Conservation (phyloP, 129 eudicot genomes). For the Flaveria brownii region DNA sequence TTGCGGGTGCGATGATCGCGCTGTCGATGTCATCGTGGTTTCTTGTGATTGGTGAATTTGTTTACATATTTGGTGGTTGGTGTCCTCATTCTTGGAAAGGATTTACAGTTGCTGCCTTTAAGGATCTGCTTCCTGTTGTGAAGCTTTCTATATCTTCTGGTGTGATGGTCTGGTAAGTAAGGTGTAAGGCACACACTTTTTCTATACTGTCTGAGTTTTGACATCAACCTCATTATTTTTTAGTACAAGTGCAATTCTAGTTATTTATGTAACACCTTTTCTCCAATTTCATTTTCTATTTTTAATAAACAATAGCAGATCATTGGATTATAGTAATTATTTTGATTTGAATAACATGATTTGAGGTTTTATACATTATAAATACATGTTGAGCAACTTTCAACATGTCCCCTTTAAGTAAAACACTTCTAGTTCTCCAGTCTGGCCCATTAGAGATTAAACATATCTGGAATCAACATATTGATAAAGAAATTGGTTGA, state of each 20-base stretch:
- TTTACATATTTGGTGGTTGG: conserved; percentile 76
- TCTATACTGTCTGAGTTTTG: neutral
- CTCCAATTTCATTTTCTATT: neutral
- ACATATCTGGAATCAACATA: neutral
- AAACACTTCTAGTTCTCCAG: neutral
- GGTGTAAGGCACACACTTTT: conserved; percentile 10
- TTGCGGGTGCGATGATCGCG: conserved; percentile 68
- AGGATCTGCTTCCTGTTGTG: conserved; percentile 66
- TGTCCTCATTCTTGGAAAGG: conserved; percentile 74
- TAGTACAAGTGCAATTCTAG: neutral
- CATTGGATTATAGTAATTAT: neutral
- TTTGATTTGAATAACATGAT: neutral
- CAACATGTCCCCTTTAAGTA: neutral
- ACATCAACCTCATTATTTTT: neutral
- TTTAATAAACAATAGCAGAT: neutral
- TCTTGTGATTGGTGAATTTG: conserved; percentile 56
- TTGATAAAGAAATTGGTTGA: neutral
- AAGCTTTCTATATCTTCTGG: conserved; percentile 88
- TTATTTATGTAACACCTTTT: neutral
- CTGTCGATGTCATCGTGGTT: conserved; percentile 58
- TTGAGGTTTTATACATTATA: neutral
- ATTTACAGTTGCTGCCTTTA: conserved; percentile 57
- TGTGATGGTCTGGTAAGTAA: conserved; percentile 73
- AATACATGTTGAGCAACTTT: neutral
- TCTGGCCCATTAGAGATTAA: neutral